Base-by-base conservation (phyloP, 2,329 filamentous ascomycete species). In the Penicillium sclerotigenum region DNA sequence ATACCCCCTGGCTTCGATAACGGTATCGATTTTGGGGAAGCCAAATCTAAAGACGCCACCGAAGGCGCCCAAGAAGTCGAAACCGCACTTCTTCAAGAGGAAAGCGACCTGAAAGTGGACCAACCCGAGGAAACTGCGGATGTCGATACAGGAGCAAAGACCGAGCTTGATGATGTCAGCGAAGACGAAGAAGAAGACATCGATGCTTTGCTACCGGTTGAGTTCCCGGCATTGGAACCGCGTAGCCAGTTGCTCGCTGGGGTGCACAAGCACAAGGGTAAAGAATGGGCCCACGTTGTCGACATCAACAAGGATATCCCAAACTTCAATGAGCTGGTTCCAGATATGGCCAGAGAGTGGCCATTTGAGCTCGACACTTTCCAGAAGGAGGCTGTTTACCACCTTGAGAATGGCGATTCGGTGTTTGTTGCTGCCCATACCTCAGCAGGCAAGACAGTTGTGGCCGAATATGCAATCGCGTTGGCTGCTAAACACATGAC, bases 401-500 rank as follows among this genome's bases (percentile, higher is more conserved):
- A 97, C 75, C 84, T 99, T 3, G 94, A 99, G 71, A 91, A 88
- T 68, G 93, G 94, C 18, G 94, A 99, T 70, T 97, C 93, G 0
- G 94, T 99, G 26, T 99, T 99, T 67, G 94, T 99, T 48, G 94
- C 94, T 10, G 94, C 94, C 0, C 94, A 99, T 71, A 99, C 94
- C 0, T 99, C 94, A 33, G 94, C 94, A 22, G 94, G 94, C 54
- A 99, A 99, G 79, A 99, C 94, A 1, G 94, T 97, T 0, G 94
- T 99, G 14, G 94, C 94, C 28, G 94, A 99, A 72, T 99, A 99
- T 74, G 94, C 93, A 47, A 97, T 99, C 72, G 91, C 94, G 7
- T 80, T 99, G 56, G 94, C 94, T 29, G 88, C 91, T n/a, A 95
- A 93, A 70, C 94, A 99, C 72, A 97, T 97, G 93, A 99, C 94